phyloP scores from a whole-genome alignment of 352 stramenopile species.

The Phytophthora nicotianae region DNA sequence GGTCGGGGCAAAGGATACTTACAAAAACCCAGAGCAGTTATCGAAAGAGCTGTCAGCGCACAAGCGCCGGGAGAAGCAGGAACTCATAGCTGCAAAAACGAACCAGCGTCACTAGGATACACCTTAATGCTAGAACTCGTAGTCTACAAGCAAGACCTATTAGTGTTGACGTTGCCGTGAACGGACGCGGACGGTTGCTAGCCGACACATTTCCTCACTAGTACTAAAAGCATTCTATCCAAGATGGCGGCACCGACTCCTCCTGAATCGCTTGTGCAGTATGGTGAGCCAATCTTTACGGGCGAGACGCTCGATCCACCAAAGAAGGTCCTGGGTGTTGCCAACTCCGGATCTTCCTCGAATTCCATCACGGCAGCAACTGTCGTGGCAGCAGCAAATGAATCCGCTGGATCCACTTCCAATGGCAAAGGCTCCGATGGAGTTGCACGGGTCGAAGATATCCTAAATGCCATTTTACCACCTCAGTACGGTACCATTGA shows the following conservation, averaged over 20 bases:
- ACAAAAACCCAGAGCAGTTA: conserved; percentile 66
- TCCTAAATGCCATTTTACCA: conserved; percentile 76
- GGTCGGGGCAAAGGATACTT: conserved; percentile 35
- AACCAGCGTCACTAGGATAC: conserved; percentile 22
- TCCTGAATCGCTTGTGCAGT: conserved; percentile 90
- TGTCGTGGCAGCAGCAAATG: conserved; percentile 28
- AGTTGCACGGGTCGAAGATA: conserved; percentile 73
- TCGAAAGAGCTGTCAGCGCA: conserved; percentile 53
- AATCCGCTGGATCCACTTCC: conserved; percentile 13
- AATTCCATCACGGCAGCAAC: conserved; percentile 26
- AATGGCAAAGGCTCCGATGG: conserved; percentile 45
- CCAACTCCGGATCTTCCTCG: conserved; percentile 26
- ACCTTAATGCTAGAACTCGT: no score
- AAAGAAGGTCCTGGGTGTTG: conserved; percentile 42
- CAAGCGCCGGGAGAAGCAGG: conserved; percentile 55
- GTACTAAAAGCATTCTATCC: conserved; percentile 4
- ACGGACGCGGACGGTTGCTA: conserved; percentile 47
- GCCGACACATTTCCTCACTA: conserved; percentile 2
- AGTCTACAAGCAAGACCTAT: no score
- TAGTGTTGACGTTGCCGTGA: conserved; percentile 16
- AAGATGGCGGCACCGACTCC: conserved; percentile 64
- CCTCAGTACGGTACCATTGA: conserved; percentile 59
- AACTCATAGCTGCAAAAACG: conserved; percentile 18
- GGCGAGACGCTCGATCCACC: conserved; percentile 71
- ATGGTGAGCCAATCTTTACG: conserved; percentile 91